Percentiles rank a stretch among this genome's conserved stretches.
These are phyloP conservation scores for Plasmodium reichenowi DNA, from an alignment of 169 alveolate species.

Conservation along the genomic window DNA sequence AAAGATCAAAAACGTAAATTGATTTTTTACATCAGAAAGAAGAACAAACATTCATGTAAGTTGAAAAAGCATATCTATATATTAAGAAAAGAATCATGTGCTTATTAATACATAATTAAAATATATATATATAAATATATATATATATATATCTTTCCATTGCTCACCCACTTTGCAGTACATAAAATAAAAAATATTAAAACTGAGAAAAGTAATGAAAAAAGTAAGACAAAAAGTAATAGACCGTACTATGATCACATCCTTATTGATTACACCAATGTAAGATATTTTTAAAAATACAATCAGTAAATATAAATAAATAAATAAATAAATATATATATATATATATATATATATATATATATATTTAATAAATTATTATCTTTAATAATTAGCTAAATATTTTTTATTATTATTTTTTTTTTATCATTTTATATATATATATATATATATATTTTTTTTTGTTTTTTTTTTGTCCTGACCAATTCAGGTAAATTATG, in stretches of 20 bases:
- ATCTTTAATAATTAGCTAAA: neutral
- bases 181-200: constrained; percentile 69
- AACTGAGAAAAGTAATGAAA: constrained; percentile 47
- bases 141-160: neutral
- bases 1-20: constrained; percentile 67
- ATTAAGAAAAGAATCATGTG: neutral
- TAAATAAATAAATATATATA: neutral
- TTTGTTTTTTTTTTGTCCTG: constrained; percentile 22
- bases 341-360: constrained; percentile 3
- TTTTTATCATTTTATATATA: neutral
- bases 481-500: constrained; percentile 63
- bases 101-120: neutral
- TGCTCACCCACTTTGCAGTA: constrained; percentile 19
- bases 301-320: neutral
- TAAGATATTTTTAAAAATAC: constrained; percentile 7
- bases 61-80: constrained; percentile 3
- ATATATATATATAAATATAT: neutral
- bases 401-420: neutral
- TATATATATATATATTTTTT: neutral
- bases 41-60: constrained; percentile 74
- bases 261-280: constrained; percentile 68
- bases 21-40: constrained; percentile 62
- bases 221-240: constrained; percentile 17
- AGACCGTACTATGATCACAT: constrained; percentile 21
- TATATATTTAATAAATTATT: neutral